A percentile compares a stretch with the other conserved stretches of the same genome.
phyloP scores from a whole-genome alignment of 2,329 filamentous ascomycete species.

The Magnaporthiopsis rhizophila region DNA sequence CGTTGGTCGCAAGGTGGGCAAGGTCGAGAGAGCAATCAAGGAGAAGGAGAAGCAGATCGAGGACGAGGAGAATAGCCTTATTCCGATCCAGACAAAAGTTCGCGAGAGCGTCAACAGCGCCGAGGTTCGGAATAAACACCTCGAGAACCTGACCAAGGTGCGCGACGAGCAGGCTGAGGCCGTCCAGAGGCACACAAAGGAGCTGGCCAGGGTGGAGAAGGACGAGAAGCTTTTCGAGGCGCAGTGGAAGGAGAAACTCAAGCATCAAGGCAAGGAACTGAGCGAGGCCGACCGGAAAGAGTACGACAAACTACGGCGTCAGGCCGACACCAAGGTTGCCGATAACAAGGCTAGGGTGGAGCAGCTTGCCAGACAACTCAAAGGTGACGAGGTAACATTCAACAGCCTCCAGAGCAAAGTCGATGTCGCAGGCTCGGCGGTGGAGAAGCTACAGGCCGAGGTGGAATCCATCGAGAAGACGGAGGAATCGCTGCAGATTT shows the following conservation, averaged over 20 bases:
- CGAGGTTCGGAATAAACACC: conserved; percentile 57
- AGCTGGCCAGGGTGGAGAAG: conserved; percentile 78
- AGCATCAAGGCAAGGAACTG: conserved; percentile 78
- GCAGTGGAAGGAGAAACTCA: conserved; percentile 76
- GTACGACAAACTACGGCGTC: conserved; percentile 75
- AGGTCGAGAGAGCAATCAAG: conserved; percentile 77
- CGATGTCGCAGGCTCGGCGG: conserved; percentile 65
- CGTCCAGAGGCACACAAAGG: conserved; percentile 68
- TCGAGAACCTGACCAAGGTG: conserved; percentile 66
- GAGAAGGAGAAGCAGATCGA: conserved; percentile 81
- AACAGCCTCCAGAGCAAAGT: conserved; percentile 85
- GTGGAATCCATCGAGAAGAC: conserved; percentile 61
- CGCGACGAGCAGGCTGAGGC: conserved; percentile 61
- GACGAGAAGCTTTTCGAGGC: conserved; percentile 82
- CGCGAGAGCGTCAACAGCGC: conserved; percentile 66
- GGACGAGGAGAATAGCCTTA: conserved; percentile 73
- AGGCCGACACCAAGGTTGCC: conserved; percentile 77
- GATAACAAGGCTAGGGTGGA: conserved; percentile 76
- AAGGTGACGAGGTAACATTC: conserved; percentile 84
- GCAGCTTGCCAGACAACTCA: conserved; percentile 79
- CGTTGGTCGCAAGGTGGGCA: conserved; percentile 66
- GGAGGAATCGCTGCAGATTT: conserved; percentile 52
- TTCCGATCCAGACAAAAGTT: conserved; percentile 91
- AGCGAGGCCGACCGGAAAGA: conserved; percentile 82
- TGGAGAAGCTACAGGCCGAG: conserved; percentile 68